A percentile compares a stretch with the other conserved stretches of the same genome.
Evolutionary conservation across 768 basidiomycete species (phyloP).

Genomic region (Russula brevipes): DNA sequence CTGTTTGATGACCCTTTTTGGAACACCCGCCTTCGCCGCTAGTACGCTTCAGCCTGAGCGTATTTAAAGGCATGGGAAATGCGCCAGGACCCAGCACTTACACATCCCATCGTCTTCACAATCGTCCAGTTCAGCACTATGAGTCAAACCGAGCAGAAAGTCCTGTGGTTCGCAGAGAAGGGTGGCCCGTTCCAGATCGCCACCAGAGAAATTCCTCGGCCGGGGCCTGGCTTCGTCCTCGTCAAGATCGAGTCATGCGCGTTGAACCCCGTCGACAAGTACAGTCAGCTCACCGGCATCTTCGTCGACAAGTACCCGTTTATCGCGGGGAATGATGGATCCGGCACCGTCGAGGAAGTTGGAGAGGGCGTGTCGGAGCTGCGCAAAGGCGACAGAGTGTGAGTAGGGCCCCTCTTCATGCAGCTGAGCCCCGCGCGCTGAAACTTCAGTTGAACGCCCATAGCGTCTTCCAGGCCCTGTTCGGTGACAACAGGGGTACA

Average conservation of each 20-base stretch:
- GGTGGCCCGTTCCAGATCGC: slow-evolving; percentile 5
- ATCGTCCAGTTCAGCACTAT: not conserved
- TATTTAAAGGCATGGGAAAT: not conserved
- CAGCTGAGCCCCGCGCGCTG: not conserved
- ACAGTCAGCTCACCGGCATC: slow-evolving; percentile 21
- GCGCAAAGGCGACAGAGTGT: slow-evolving; percentile 31
- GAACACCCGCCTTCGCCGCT: too few species aligned
- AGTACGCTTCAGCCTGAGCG: not conserved
- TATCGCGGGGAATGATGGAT: slow-evolving; percentile 27
- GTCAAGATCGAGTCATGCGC: slow-evolving; percentile 22
- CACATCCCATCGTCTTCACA: not conserved
- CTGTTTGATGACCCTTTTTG: too few species aligned
- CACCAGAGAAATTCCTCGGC: slow-evolving; percentile 13
- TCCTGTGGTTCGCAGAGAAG: slow-evolving; percentile 6
- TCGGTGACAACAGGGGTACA: slow-evolving; percentile 5
- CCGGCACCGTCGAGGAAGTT: slow-evolving; percentile 29
- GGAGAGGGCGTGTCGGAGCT: slow-evolving; percentile 29
- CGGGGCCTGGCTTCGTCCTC: slow-evolving; percentile 23
- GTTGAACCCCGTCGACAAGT: slow-evolving; percentile 26
- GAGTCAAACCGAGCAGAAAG: slow-evolving; percentile 13
- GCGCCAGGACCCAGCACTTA: not conserved
- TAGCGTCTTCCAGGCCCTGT: slow-evolving; percentile 15
- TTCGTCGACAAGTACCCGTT: slow-evolving; percentile 27
- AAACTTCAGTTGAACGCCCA: not conserved
- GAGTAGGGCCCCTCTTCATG: not conserved